Conservation (phyloP, 495 filamentous ascomycete species). For the Terfezia boudieri region DNA sequence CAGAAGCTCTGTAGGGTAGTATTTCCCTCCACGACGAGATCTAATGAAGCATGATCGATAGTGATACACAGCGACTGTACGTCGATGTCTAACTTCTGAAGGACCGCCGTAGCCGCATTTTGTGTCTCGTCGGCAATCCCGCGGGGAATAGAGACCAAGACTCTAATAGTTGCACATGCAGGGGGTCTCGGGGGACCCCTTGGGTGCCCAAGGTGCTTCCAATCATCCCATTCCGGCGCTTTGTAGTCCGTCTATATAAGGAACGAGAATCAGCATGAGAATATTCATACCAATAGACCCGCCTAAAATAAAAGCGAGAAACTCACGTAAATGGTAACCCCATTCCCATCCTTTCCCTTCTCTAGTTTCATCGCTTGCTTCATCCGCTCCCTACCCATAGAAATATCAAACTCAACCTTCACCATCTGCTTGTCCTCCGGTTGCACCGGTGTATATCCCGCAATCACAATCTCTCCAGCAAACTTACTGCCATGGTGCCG, state of each 20-base stretch:
- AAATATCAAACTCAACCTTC: neutral
- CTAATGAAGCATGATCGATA: neutral
- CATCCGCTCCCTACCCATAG: neutral
- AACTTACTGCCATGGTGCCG: neutral
- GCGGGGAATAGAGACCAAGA: neutral
- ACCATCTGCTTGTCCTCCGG: neutral
- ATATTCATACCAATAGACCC: too few species aligned
- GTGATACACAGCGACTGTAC: neutral
- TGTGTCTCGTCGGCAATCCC: neutral
- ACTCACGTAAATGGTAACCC: neutral
- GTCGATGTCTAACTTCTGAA: neutral
- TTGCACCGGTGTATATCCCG: neutral
- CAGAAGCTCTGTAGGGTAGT: neutral
- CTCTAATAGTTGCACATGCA: neutral
- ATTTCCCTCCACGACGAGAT: neutral
- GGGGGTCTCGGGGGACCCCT: too few species aligned
- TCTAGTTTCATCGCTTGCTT: neutral
- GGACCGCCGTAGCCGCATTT: neutral
- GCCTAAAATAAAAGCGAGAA: too few species aligned
- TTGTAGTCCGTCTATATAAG: too few species aligned
- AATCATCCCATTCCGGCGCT: too few species aligned
- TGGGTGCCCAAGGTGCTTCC: too few species aligned
- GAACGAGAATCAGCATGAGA: too few species aligned
- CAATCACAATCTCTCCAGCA: neutral
- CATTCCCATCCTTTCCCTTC: neutral